phyloP scores from a whole-genome alignment of 129 eudicot species.

The Arctium minus region DNA sequence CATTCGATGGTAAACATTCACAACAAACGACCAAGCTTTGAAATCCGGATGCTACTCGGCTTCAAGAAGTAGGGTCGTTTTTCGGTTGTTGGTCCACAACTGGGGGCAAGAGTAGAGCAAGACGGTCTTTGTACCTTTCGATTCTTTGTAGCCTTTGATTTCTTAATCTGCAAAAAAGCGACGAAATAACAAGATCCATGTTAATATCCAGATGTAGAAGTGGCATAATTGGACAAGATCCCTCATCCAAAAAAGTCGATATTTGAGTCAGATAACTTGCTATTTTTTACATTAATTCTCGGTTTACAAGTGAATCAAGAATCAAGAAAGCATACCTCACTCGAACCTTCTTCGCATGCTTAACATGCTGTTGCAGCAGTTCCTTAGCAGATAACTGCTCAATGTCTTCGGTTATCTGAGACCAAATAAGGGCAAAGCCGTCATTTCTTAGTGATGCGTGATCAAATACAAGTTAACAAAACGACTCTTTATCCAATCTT shows the following conservation, averaged over 20 bases:
- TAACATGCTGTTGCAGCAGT: slow-evolving; percentile 65
- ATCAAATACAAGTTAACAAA: neutral
- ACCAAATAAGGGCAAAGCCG: slow-evolving; percentile 16
- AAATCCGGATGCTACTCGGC: neutral
- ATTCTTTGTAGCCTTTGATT: slow-evolving; percentile 70
- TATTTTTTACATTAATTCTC: neutral
- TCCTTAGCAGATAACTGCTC: slow-evolving; percentile 60
- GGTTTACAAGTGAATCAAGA: neutral
- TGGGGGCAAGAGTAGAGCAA: slow-evolving; percentile 81
- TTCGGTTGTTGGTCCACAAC: slow-evolving; percentile 58
- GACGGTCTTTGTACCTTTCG: slow-evolving; percentile 84
- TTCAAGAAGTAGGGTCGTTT: slow-evolving; percentile 39
- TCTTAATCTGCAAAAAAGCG: slow-evolving; percentile 50
- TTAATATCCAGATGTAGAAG: neutral
- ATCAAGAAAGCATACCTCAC: slow-evolving; percentile 46
- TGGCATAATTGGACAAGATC: neutral
- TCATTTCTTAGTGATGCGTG: neutral
- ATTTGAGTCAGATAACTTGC: neutral
- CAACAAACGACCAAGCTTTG: neutral
- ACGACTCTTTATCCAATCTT: neutral
- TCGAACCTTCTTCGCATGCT: slow-evolving; percentile 87
- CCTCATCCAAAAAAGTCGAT: neutral
- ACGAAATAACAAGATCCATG: neutral
- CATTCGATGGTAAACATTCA: neutral
- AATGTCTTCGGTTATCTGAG: slow-evolving; percentile 44